Conservation (phyloP, 768 basidiomycete species). For the Amanita jacksonii region DNA sequence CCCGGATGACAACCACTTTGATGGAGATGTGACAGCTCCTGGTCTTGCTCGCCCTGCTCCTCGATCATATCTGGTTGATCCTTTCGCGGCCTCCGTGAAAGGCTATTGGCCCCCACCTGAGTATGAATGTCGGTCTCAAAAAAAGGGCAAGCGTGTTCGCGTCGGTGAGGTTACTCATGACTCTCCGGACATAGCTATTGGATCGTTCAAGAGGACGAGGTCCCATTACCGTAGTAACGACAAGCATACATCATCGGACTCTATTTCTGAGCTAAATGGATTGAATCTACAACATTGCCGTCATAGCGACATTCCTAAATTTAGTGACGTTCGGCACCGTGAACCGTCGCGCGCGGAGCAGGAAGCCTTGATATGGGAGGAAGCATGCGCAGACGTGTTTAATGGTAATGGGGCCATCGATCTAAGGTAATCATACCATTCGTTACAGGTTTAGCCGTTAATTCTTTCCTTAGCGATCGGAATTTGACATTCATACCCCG, state of each 20-base stretch:
- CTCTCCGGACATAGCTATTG: constrained; percentile 7
- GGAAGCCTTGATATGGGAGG: constrained; percentile 38
- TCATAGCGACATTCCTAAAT: constrained; percentile 13
- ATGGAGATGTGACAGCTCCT: constrained; percentile 5
- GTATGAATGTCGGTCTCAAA: constrained; percentile 28
- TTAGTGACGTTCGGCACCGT: constrained; percentile 9
- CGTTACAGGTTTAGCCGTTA: constrained; percentile 2
- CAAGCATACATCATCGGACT: neutral
- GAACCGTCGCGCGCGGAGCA: constrained; percentile 16
- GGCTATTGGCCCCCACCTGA: constrained; percentile 30
- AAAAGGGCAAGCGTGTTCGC: constrained; percentile 18
- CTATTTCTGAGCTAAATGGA: constrained; percentile 3
- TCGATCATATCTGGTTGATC: constrained; percentile 24
- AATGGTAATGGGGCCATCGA: constrained; percentile 39
- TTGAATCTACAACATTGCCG: constrained; percentile 14
- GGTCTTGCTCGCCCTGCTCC: constrained; percentile 2
- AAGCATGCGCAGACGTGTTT: constrained; percentile 32
- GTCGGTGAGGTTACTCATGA: neutral
- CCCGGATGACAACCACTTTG: constrained; percentile 16
- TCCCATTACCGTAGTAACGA: neutral
- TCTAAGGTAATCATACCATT: constrained; percentile 34
- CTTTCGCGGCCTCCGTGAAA: constrained; percentile 52
- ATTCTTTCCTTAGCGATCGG: constrained; percentile 21
- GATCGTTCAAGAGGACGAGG: constrained; percentile 8
- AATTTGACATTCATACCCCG: constrained; percentile 41